Percentiles rank a stretch among this genome's conserved stretches.
These are phyloP conservation scores for Colletotrichum agaves DNA, from an alignment of 2,329 filamentous ascomycete genomes.

Conservation along the genomic window DNA sequence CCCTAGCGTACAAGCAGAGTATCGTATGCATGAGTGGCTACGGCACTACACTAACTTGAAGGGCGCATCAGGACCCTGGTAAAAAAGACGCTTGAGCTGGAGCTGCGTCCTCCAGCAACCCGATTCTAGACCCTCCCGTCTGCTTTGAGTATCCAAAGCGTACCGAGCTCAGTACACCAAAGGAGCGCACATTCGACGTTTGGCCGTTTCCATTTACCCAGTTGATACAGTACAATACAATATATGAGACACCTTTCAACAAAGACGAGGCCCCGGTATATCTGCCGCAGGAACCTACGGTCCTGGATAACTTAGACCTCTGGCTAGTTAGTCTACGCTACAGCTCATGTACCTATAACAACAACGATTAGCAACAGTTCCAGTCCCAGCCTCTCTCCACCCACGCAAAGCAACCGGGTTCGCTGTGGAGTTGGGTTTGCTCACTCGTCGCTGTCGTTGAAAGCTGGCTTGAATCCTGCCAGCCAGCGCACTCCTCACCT, in stretches of 20 bases:
- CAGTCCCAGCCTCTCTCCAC: slow-evolving; percentile 6
- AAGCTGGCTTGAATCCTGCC: slow-evolving; percentile 4
- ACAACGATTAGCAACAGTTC: background rate
- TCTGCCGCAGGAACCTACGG: too few relatives aligned
- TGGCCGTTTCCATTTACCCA: background rate
- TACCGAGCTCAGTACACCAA: background rate
- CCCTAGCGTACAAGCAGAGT: slow-evolving; percentile 16
- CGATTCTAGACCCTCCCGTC: slow-evolving; percentile 21
- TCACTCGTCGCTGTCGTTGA: background rate
- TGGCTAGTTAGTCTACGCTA: too few relatives aligned
- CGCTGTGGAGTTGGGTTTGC: background rate
- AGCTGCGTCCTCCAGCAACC: slow-evolving; percentile 25
- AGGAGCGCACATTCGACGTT: background rate
- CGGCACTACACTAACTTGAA: slow-evolving; percentile 27
- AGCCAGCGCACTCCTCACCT: slow-evolving; percentile 16
- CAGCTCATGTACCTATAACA: background rate
- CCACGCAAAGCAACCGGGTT: slow-evolving; percentile 19
- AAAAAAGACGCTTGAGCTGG: too few relatives aligned
- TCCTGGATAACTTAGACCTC: too few relatives aligned
- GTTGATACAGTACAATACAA: too few relatives aligned
- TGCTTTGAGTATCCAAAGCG: slow-evolving; percentile 19
- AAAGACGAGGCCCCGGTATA: too few relatives aligned
- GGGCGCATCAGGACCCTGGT: slow-evolving; percentile 34
- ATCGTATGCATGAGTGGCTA: slow-evolving; percentile 32
- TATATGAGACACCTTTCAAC: too few relatives aligned